Base-by-base conservation (phyloP, 2,329 filamentous ascomycete species). In the Aspergillus puulaauensis region DNA sequence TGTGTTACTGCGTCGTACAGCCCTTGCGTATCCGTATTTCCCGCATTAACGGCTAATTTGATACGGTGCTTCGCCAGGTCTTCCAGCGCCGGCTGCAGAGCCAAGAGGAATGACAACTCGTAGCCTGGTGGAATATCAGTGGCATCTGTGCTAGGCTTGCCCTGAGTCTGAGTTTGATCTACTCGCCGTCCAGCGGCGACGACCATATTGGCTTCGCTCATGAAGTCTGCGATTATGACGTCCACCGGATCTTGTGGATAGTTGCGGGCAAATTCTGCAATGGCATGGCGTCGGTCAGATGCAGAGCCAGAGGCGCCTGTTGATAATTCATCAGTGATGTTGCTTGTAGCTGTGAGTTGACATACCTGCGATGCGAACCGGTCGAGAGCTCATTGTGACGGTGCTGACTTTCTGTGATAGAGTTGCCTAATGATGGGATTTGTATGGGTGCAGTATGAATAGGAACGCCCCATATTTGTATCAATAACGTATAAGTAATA, bases 121-220 rank as follows among this genome's bases (percentile, higher is more conserved):
- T 82, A 83, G 8, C 77, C 80, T 12, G 78, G 78, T 6, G 68
- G 65, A 9, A 15, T 46, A 14, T 59, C 65, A 14, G 60, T 37
- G 3, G 59, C 27, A 7, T 35, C 49, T 35, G 63, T 56, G 14
- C 8, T 43, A 6, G 40, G 41, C 7, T 43, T 46, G n/a, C 24
- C 24, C 17, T 52, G 58, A n/a, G 59, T 52, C 45, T 66, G 60
- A 5, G 71, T 65, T 52, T 73, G 68, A 62, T 81, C 56, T 63
- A 78, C 55, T 60, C 73, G 67, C 68, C 78, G 59, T 35, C 59
- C 63, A n/a, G 64, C 64, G 11, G 57, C 61, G 9, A 69, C 70
- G 21, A 81, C 79, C 74, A 85, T 83, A 66, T 84, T 85, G 61
- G 79, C 76, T 58, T 80, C 78, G 56, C 75, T 77, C 73, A 80